These are phyloP conservation scores for Amauroascus niger DNA, from an alignment of 2,329 filamentous ascomycete genomes.

Conservation along the genomic window DNA sequence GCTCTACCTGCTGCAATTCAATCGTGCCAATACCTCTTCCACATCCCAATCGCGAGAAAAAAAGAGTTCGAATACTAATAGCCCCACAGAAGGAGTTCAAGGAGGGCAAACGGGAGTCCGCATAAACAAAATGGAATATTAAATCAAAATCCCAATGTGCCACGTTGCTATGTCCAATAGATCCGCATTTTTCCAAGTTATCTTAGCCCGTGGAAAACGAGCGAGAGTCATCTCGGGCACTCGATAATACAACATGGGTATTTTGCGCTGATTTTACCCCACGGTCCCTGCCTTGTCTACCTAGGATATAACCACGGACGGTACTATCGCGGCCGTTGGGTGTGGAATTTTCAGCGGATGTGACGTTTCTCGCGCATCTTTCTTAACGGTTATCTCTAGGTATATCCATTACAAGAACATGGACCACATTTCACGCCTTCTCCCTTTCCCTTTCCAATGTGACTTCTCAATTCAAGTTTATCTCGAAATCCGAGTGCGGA, in stretches of 20 bases:
- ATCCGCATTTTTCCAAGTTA: constrained; percentile 6
- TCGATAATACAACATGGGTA: constrained; percentile 8
- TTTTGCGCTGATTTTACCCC: constrained; percentile 1
- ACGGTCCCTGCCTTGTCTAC: not conserved
- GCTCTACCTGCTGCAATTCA: not conserved
- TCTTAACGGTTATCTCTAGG: not conserved
- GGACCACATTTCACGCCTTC: not conserved
- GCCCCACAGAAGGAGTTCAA: constrained; percentile 78
- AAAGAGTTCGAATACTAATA: constrained; percentile 23
- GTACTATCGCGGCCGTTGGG: not conserved
- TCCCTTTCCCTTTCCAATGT: not conserved
- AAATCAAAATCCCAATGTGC: constrained; percentile 8
- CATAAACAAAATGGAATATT: constrained; percentile 46
- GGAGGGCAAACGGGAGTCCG: constrained; percentile 87
- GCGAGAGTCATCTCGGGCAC: not conserved
- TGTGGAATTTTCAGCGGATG: not conserved
- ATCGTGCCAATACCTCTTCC: not conserved
- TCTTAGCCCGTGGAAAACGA: not conserved
- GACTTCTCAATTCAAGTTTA: not conserved
- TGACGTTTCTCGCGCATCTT: not conserved
- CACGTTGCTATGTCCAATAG: constrained; percentile 9
- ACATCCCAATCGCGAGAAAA: not conserved
- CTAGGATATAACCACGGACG: not conserved
- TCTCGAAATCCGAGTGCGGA: not conserved
- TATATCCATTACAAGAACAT: not conserved